Evolutionary conservation across 2,329 filamentous ascomycete genomes (phyloP).

Genomic region (Anthostomella pinea): DNA sequence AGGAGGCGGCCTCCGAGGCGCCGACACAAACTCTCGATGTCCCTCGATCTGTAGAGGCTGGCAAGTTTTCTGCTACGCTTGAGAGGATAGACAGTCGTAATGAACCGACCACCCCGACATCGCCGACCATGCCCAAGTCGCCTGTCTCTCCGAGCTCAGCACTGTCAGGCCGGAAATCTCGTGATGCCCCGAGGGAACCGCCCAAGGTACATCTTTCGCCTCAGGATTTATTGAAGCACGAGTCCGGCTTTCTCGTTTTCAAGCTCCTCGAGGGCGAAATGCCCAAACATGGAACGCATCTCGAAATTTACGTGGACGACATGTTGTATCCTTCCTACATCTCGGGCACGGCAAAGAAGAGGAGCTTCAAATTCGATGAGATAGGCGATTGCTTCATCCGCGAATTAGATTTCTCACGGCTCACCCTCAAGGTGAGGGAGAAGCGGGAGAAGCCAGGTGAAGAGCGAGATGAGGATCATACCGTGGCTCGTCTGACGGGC

Average conservation of each 20-base stretch:
- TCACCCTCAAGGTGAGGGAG: slow-evolving; percentile 83
- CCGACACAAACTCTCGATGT: slow-evolving; percentile 31
- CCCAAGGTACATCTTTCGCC: slow-evolving; percentile 76
- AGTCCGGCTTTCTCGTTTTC: slow-evolving; percentile 92
- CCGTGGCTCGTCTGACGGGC: slow-evolving; percentile 78
- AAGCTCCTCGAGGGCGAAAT: slow-evolving; percentile 89
- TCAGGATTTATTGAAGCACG: slow-evolving; percentile 79
- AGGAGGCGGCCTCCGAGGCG: slow-evolving; percentile 26
- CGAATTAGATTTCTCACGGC: slow-evolving; percentile 92
- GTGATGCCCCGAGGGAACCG: slow-evolving; percentile 52
- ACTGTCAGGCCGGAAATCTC: slow-evolving; percentile 39
- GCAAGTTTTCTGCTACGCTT: slow-evolving; percentile 43
- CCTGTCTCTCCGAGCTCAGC: slow-evolving; percentile 35
- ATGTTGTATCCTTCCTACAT: slow-evolving; percentile 87
- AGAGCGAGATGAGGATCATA: slow-evolving; percentile 64
- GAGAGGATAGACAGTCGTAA: slow-evolving; percentile 29
- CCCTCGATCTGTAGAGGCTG: slow-evolving; percentile 37
- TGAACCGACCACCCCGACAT: slow-evolving; percentile 28
- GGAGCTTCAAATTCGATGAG: slow-evolving; percentile 76
- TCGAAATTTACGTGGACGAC: slow-evolving; percentile 93
- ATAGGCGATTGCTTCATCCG: slow-evolving; percentile 94
- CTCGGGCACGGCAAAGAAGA: slow-evolving; percentile 71
- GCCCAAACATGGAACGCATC: slow-evolving; percentile 67
- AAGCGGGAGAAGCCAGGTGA: slow-evolving; percentile 72
- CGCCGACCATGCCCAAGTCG: slow-evolving; percentile 42